These are phyloP conservation scores for Aphanomyces astaci DNA, from an alignment of 352 stramenopile genomes.

Conservation along the genomic window DNA sequence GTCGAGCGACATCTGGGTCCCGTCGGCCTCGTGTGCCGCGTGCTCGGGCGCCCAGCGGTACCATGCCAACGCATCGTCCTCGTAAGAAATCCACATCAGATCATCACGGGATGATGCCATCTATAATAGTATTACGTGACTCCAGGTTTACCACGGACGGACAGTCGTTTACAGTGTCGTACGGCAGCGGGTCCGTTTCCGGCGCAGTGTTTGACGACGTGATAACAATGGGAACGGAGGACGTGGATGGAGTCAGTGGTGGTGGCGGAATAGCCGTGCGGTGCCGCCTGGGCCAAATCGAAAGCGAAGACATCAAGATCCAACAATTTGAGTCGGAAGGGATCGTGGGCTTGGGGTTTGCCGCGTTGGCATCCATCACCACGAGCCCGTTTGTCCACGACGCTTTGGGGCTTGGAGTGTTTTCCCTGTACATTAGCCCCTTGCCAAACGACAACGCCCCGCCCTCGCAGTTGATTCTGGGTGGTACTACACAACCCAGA, in stretches of 20 bases:
- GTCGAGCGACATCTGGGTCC: constrained; percentile 59
- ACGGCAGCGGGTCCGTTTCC: constrained; percentile 50
- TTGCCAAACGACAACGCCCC: constrained; percentile 33
- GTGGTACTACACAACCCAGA: constrained; percentile 22
- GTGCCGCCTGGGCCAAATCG: constrained; percentile 44
- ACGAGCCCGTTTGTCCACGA: constrained; percentile 40
- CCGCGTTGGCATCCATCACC: constrained; percentile 48
- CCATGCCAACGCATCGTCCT: constrained; percentile 31
- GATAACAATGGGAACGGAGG: constrained; percentile 33
- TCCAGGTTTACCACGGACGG: constrained; percentile 25
- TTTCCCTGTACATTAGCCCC: constrained; percentile 65
- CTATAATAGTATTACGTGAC: no score
- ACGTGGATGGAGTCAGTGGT: no score
- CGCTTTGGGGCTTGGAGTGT: constrained; percentile 26
- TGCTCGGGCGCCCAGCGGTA: constrained; percentile 43
- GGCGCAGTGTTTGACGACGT: constrained; percentile 43
- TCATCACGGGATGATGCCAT: no score
- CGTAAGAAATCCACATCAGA: no score
- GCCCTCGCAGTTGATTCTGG: constrained; percentile 48
- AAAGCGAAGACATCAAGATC: constrained; percentile 37
- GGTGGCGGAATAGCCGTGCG: no score
- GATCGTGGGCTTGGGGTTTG: constrained; percentile 53
- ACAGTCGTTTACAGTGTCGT: constrained; percentile 48
- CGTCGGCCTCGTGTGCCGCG: constrained; percentile 32
- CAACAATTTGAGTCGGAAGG: constrained; percentile 52